Conservation (phyloP, 345 rosid genomes). For the Salix udensis region DNA sequence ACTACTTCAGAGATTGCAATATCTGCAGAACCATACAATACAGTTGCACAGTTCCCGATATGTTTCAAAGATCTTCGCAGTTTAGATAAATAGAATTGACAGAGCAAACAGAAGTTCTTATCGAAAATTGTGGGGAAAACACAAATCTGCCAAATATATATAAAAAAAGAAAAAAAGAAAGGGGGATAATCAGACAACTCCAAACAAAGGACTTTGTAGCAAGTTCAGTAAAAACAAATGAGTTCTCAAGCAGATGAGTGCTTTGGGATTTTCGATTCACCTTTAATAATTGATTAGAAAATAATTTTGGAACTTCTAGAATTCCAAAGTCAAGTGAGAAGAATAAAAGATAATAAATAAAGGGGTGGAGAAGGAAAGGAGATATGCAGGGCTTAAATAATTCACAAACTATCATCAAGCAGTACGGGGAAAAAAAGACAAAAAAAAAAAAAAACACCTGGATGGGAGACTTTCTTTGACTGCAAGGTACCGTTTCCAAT, state of each 20-base stretch:
- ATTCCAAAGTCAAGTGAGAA: not conserved
- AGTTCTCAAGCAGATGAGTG: not conserved
- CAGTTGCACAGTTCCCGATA: not conserved
- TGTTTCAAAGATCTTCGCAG: not conserved
- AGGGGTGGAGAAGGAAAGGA: not conserved
- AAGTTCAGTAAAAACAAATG: not conserved
- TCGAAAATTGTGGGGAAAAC: not conserved
- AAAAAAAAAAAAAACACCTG: constrained; percentile 34
- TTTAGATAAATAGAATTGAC: not conserved
- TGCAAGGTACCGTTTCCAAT: constrained; percentile 75
- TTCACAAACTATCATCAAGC: not conserved
- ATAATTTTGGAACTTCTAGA: not conserved
- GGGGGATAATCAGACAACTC: not conserved
- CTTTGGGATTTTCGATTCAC: not conserved
- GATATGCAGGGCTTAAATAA: not conserved
- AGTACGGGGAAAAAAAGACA: not conserved
- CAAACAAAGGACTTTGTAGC: not conserved
- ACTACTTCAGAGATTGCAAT: not conserved
- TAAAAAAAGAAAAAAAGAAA: accelerated
- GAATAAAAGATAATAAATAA: not conserved
- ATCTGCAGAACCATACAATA: not conserved
- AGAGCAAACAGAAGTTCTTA: not conserved
- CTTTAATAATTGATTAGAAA: not conserved
- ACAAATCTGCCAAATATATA: too few relatives aligned
- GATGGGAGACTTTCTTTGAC: constrained; percentile 77